Evolutionary conservation across 2,329 filamentous ascomycete species (phyloP), one percentile per base, ranked within the genome.

Genomic region (Xylaria multiplex): DNA sequence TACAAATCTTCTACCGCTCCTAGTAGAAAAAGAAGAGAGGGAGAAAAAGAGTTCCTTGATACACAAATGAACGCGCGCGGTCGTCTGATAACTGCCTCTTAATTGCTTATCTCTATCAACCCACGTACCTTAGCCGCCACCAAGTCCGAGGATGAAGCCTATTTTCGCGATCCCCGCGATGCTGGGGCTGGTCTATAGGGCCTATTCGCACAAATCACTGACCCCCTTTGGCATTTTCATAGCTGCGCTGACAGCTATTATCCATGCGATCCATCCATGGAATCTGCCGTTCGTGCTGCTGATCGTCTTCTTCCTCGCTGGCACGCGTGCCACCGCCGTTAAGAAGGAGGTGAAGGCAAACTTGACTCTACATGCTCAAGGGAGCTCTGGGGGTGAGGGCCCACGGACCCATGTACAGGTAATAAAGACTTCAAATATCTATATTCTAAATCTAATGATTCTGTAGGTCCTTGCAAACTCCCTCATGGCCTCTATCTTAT

Each of bases 201-300:
- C 92, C 40, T 87, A 87, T 80, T 88, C 85, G 53, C 89, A 88
- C 72, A 90, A 92, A 62, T 94, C 91, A 27, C 85, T 99, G 45
- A 98, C 95, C 0, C 87, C 90, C 0, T 81, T 84, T 6, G 95
- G 94, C 67, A 87, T 97, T 72, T 72, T 90, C 43, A 86, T 87
- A 13, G 95, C 95, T 3, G 83, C 84, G 5, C 73, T 91, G 49
- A 97, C 94, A 3, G 94, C 93, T 3, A 78, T 86, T 52, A 87
- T 91, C 11, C 96, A 99, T 78, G 93, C 93, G 16, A 81, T 94
- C n/a, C 94, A 98, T 79, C 95, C 95, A 3, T 97, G 93, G 90
- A 92, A 92, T 66, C 83, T 94, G n/a, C 94, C 93, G n/a, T 96
- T 97, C 80, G 86, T 86, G 32, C 84, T 97, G 11, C 84, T 98